Base-by-base conservation (phyloP, 305 asterid genomes). In the Fraxinus paxiana region DNA sequence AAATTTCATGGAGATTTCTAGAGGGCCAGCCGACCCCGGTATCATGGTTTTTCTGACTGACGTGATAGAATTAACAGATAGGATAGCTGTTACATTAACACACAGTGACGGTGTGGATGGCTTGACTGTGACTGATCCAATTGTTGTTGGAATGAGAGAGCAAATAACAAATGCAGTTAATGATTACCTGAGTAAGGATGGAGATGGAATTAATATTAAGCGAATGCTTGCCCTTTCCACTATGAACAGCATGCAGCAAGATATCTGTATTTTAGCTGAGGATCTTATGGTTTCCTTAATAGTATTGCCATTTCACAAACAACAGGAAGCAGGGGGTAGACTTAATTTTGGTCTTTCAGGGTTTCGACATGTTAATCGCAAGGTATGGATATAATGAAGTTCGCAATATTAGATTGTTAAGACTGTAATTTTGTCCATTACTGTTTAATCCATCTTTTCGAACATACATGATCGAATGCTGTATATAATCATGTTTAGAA, bases 221-320 rank as follows among this genome's bases (percentile, higher is more conserved):
- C 83, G 97, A 79, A 87, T 87, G 95, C 89, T 95, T 48, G 95
- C 98, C 1, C 95, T 93, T 26, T 90, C 99, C 0, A 90, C 97
- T 0, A 82, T 92, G 7, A 91, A 81, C 34, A 90, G 76, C 79
- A 91, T 95, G 97, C 96, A 95, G 73, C 97, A 92, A 67, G 98
- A 95, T 77, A 85, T 95, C 12, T 89, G 96, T 75, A 92, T 95
- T 72, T 81, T 95, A 28, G 97, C 97, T 0, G 95, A 95, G 86
- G 97, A 95, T 59, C 85, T 94, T 15, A 72, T 82, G 82, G 92
- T 86, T 77, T 90, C 96, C 2, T 90, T 95, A 18, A 77, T 95
- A 8, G 77, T 95, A 10, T 83, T 95, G 87, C 98, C 99, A 0
- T 95, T 92, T 82, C 99, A 95, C 48, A 93, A 92, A 90, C 90